Conservation (phyloP, 495 filamentous ascomycete species). For the Hypoxylon lienhwacheense region DNA sequence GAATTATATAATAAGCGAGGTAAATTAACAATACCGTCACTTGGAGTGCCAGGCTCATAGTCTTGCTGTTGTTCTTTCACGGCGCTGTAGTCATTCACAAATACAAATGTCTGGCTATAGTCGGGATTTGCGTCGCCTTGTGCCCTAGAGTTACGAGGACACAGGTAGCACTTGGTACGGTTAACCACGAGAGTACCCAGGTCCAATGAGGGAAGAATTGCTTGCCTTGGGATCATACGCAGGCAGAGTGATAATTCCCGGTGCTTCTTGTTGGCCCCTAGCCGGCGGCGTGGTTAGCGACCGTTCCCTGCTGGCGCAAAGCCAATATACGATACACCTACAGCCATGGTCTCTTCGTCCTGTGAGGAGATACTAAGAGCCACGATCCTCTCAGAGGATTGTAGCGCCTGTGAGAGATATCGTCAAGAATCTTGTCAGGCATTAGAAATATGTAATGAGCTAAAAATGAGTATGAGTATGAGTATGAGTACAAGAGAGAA, state of each 20-base stretch:
- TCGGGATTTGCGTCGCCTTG: constrained; percentile 85
- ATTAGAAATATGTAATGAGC: constrained; percentile 35
- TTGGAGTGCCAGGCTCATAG: constrained; percentile 40
- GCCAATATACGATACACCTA: constrained; percentile 53
- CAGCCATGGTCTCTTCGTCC: constrained; percentile 98
- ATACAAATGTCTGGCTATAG: constrained; percentile 86
- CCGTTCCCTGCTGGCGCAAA: background rate
- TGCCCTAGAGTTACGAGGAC: constrained; percentile 89
- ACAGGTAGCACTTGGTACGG: constrained; percentile 77
- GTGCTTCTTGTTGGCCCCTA: constrained; percentile 88
- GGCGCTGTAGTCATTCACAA: constrained; percentile 97
- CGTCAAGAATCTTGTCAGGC: constrained; percentile 76
- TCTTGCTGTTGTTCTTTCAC: constrained; percentile 87
- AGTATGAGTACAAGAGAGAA: background rate
- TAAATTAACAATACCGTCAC: constrained; percentile 33
- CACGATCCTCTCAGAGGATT: constrained; percentile 89
- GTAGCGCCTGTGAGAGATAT: constrained; percentile 94
- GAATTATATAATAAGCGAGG: background rate
- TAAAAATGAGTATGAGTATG: background rate
- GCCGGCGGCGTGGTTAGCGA: constrained; percentile 9
- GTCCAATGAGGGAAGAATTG: background rate
- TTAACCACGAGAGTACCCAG: constrained; percentile 7
- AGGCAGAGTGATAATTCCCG: constrained; percentile 75
- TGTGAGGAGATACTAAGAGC: constrained; percentile 91
- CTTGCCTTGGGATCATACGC: constrained; percentile 73